Evolutionary conservation across 2,329 filamentous ascomycete species (phyloP).

Genomic region (Dothideomycetidae sp.): DNA sequence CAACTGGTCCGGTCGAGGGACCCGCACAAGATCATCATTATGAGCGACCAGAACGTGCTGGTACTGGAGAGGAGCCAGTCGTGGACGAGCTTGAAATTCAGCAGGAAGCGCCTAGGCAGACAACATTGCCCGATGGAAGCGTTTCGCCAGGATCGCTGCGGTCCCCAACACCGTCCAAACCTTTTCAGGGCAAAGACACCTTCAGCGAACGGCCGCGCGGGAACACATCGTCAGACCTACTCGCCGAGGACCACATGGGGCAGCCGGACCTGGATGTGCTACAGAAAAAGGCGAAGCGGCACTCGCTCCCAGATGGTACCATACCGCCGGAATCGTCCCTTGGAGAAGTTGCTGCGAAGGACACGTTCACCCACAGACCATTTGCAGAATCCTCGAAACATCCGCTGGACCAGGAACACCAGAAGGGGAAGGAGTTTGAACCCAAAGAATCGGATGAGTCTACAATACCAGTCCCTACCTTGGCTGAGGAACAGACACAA

Average conservation of each 20-base stretch:
- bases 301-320: constrained; percentile 36
- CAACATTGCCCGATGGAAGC: constrained; percentile 37
- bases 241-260: constrained; percentile 15
- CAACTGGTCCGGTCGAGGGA: constrained; percentile 18
- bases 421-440: constrained; percentile 20
- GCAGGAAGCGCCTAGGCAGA: constrained; percentile 31
- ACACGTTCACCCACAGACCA: constrained; percentile 21
- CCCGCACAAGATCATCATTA: constrained; percentile 40
- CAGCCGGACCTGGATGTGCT: constrained; percentile 12
- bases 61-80: constrained; percentile 24
- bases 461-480: constrained; percentile 28
- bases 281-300: constrained; percentile 30
- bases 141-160: constrained; percentile 29
- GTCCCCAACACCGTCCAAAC: constrained; percentile 18
- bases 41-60: constrained; percentile 29
- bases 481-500: constrained; percentile 32
- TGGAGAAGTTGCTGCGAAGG: constrained; percentile 20
- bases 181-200: constrained; percentile 21
- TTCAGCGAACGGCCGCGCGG: constrained; percentile 20
- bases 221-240: constrained; percentile 25
- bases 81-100: constrained; percentile 28
- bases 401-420: constrained; percentile 19
- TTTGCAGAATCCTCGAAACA: constrained; percentile 15
- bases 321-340: constrained; percentile 33
- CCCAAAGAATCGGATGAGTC: constrained; percentile 27